Evolutionary conservation across 2,329 filamentous ascomycete genomes (phyloP), one percentile per base, ranked within the genome.

Genomic region (Trichophaea hybrida): DNA sequence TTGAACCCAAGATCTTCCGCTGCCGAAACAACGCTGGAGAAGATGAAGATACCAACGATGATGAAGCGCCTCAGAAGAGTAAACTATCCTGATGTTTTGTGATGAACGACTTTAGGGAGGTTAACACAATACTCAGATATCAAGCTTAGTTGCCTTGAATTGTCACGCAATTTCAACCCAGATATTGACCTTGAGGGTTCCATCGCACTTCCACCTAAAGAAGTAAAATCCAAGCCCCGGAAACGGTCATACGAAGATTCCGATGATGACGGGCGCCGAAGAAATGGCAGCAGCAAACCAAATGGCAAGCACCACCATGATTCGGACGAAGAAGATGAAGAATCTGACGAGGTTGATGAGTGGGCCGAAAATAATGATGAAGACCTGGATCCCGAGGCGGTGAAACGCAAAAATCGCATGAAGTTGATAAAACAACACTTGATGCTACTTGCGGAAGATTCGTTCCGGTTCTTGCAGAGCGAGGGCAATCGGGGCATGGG

Each of bases 1-100:
- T 95, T 51, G 88, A 91, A 64, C 77, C 79, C 33, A 81, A 85
- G 67, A 75, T 85, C 2, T 74, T 80, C 1, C 79, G 81, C 55
- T 94, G 88, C 69, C 83, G 81, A 24, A 38, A 34, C 44, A 13
- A 37, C 12, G 40, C 12, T 34, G 56, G 50, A 6, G 50, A 56
- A 44, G 64, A 64, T 5, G 65, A 67, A 17, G 63, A 65, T 4
- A 63, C 74, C 10, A 55, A 64, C 10, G 50, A 57, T 31, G 13
- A 52, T 31, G 44, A 43, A 24, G 44, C 50, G 37, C 32, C 61
- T n/a, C 54, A 58, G 40, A 64, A 64, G 58, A 60, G 63, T 64
- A 57, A 7, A 8, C 32, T 43, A 24, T 6, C 55, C 15, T 32
- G 31, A 33, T 15, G 24, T 24, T 24, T 24, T 24, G 24, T 3